Evolutionary conservation across 345 rosid genomes (phyloP).

Genomic region (Carallia pectinifolia): DNA sequence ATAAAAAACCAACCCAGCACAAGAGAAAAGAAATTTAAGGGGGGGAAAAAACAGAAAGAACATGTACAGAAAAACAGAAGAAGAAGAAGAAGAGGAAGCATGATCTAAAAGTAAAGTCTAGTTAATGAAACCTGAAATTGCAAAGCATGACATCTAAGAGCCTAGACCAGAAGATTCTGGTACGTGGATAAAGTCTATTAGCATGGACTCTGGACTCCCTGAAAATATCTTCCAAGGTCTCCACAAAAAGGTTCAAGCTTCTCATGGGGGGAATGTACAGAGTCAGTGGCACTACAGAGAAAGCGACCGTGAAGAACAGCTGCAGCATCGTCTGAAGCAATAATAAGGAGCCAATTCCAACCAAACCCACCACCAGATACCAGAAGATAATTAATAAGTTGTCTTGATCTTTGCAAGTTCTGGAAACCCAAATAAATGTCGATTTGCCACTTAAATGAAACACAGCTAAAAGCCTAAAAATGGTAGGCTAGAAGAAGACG

Average conservation of each 20-base stretch:
- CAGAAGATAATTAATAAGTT: no score
- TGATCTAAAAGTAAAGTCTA: neutral
- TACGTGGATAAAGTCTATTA: constrained; percentile 57
- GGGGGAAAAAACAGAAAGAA: neutral
- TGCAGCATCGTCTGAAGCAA: constrained; percentile 42
- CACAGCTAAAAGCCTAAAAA: no score
- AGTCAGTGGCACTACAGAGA: constrained; percentile 85
- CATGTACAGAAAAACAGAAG: no score
- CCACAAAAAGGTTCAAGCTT: constrained; percentile 70
- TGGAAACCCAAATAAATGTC: no score
- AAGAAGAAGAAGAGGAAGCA: no score
- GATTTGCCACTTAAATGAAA: no score
- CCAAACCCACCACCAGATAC: neutral
- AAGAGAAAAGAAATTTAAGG: neutral
- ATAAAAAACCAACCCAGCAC: no score
- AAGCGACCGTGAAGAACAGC: constrained; percentile 74
- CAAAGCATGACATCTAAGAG: constrained; percentile 65
- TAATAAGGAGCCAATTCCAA: neutral
- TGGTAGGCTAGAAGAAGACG: no score
- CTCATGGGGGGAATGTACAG: constrained; percentile 83
- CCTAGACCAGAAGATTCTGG: constrained; percentile 66
- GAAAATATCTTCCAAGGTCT: constrained; percentile 61
- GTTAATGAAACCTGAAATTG: constrained; percentile 33
- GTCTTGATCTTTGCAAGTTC: no score
- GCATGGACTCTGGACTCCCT: constrained; percentile 62